These are phyloP conservation scores for Fraxinus dipetala DNA, from an alignment of 305 asterid genomes.

Conservation along the genomic window DNA sequence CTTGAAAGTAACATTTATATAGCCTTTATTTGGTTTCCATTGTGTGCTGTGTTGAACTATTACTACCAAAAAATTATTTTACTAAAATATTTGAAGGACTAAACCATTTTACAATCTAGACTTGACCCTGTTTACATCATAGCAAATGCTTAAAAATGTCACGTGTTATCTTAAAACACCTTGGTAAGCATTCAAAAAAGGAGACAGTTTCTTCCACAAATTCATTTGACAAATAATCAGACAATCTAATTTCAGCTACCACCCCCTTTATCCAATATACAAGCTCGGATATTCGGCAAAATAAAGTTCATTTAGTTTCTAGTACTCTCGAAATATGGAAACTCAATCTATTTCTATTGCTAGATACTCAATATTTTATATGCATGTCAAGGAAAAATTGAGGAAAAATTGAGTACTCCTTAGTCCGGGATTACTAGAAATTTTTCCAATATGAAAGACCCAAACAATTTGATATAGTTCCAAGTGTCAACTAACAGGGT, in stretches of 20 bases:
- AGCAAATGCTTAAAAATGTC: neutral
- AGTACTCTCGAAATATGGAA: neutral
- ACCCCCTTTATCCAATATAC: neutral
- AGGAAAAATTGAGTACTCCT: neutral
- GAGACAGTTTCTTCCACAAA: neutral
- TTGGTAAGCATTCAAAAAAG: neutral
- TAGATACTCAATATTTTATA: neutral
- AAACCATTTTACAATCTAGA: neutral
- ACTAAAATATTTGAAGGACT: no score
- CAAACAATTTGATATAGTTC: no score
- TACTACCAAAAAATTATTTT: no score
- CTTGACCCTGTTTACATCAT: neutral
- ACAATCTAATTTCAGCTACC: neutral
- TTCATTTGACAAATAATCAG: neutral
- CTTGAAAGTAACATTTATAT: neutral
- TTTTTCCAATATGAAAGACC: neutral
- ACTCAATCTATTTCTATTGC: neutral
- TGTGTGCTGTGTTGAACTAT: neutral
- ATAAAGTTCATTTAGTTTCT: neutral
- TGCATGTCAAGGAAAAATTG: neutral
- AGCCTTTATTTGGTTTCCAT: neutral
- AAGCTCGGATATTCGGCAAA: neutral
- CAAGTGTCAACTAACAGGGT: neutral
- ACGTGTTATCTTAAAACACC: neutral
- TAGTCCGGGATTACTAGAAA: neutral